Evolutionary conservation across 306 rosid species (phyloP), one percentile per base, ranked within the genome.

Genomic region (Prinsepia uniflora): DNA sequence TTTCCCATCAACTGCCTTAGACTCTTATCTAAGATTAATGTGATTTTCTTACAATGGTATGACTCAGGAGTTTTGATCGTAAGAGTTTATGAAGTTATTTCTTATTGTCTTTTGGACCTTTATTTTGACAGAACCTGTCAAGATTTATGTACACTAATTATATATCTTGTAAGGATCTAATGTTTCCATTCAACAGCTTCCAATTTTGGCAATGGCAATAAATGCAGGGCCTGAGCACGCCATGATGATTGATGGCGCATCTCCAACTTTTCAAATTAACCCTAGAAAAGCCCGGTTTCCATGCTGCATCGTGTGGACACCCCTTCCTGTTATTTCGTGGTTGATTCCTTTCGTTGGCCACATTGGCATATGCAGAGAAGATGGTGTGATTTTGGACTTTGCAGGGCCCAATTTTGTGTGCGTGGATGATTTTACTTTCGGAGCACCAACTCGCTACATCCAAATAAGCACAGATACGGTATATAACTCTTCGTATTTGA

Each of bases 311-410:
- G 99, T 95, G 75, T 95, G 99, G 99, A 84, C 99, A 19, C 97
- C 97, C 68, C 91, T 95, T 86, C 99, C 97, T 49, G 87, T 91
- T 57, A 82, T 95, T 65, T 91, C 99, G 0, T 95, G 99, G 96
- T 78, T 95, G 74, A 65, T 95, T 83, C 96, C 99, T 76, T 91
- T 88, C 74, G 84, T 95, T 39, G 99, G 99, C 64, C 99, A 95
- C 80, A 78, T 91, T 64, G 99, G 97, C 71, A 95, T 95, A 62
- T 90, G 96, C 83, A 87, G 97, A 76, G 97, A 95, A 82, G 99
- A 91, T 73, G 97, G 99, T 12, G 96, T 95, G 22, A 87, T 95
- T 72, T 81, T 95, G 89, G 97, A 95, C 86, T 95, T 89, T 75
- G 97, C 99, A 7, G 99, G 96, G 65, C 99, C 99, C 63, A 95